Evolutionary conservation across 2,329 filamentous ascomycete species (phyloP), one percentile per base, ranked within the genome.

Genomic region (Rhynchosporium secalis): DNA sequence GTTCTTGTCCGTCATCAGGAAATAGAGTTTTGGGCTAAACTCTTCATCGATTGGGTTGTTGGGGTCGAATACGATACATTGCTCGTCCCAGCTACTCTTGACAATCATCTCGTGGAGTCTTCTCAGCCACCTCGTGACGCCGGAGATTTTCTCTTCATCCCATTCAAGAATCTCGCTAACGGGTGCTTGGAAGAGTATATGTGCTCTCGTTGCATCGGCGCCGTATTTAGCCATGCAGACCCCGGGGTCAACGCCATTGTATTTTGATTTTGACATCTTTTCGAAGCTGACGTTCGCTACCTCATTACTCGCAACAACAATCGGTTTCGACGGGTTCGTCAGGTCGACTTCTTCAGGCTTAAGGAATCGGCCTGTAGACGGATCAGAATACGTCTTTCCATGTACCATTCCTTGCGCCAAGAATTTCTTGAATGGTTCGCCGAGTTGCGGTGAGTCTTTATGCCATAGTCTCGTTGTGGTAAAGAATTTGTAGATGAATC

Each of bases 261-360:
- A 82, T 75, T 96, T 96, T 71, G 91, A 96, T 77, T 96, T 96
- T 45, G 90, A 95, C 92, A 96, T 96, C 74, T 96, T 96, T 74
- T 96, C 92, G 69, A 84, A 96, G 1, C 85, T 87, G 20, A 92
- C 76, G 33, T 78, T 83, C 1, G 89, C 85, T 0, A 72, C 70
- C 54, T 82, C 76, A 3, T 86, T 84, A 0, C 86, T 89, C 0
- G 82, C 80, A 20, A 80, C 80, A n/a, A 95, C 83, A 59, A 80
- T 78, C 0, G 89, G 89, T 12, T 78, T 76, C 0, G 78, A 76
- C 0, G 82, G 78, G 46, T 83, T 80, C 3, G 78, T 80, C 4
- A 88, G 70, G 66, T 93, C 86, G 13, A 96, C 80, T 74, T 96
- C 91, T 15, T 86, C 82, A 0, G 90, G 89, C 65, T 85, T 88